These are phyloP conservation scores for Avicennia marina DNA, from an alignment of 257 asterid species.

Conservation along the genomic window DNA sequence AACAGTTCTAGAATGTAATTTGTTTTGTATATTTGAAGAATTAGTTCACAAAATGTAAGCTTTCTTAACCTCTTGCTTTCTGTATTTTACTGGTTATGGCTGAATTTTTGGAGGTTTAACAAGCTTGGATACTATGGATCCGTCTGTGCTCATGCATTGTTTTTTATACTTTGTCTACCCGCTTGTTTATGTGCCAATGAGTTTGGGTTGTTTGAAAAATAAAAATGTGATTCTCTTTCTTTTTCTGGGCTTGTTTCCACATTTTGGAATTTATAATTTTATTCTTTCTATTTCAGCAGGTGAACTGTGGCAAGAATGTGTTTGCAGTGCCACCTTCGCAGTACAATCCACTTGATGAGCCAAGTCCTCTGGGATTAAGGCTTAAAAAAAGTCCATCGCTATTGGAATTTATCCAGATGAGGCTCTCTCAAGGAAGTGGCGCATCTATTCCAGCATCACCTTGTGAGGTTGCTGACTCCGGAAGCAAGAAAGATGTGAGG, in stretches of 20 bases:
- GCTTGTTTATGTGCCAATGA: background rate
- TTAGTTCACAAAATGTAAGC: no score
- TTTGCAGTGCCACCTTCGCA: constrained; percentile 28
- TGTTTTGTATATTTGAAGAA: no score
- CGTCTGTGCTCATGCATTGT: background rate
- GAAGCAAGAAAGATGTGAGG: constrained; percentile 32
- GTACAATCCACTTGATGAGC: constrained; percentile 66
- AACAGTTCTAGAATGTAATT: no score
- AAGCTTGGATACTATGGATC: background rate
- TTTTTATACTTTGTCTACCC: background rate
- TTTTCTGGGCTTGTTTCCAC: background rate
- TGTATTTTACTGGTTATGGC: no score
- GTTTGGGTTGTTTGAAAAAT: background rate
- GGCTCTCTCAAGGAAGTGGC: constrained; percentile 38
- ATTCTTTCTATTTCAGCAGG: constrained; percentile 25
- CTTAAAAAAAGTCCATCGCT: constrained; percentile 73
- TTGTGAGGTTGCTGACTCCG: constrained; percentile 16
- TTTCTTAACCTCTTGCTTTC: no score
- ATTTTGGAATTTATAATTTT: background rate
- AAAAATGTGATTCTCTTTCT: background rate
- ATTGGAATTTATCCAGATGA: constrained; percentile 65
- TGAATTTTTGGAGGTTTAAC: constrained; percentile 11
- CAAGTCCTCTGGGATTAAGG: constrained; percentile 75
- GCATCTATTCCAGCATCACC: constrained; percentile 18
- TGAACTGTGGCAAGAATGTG: constrained; percentile 28